Percentiles rank a stretch among this genome's conserved stretches.
These are phyloP conservation scores for Botrytis fabae DNA, from an alignment of 2,329 filamentous ascomycete genomes.

Conservation along the genomic window DNA sequence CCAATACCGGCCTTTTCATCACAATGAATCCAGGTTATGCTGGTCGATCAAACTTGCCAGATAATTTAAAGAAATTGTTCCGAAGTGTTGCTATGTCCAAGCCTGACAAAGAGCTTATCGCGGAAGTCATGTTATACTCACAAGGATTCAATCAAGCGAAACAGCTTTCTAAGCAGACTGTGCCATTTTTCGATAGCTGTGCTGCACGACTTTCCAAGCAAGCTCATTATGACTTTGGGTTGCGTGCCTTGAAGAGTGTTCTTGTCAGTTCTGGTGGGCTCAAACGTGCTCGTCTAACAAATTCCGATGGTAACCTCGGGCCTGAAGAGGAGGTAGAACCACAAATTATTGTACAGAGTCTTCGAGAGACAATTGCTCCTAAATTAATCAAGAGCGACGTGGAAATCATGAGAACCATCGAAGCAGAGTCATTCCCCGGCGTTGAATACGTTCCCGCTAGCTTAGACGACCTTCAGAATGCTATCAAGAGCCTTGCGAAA, in stretches of 20 bases:
- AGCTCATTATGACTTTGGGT: slow-evolving; percentile 97
- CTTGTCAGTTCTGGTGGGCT: slow-evolving; percentile 95
- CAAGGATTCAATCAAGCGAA: slow-evolving; percentile 98
- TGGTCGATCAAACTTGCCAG: slow-evolving; percentile 93
- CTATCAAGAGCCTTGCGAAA: slow-evolving; percentile 78
- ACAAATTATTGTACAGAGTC: slow-evolving; percentile 97
- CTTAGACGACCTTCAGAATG: slow-evolving; percentile 73
- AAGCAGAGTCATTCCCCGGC: slow-evolving; percentile 84
- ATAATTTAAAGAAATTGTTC: slow-evolving; percentile 99
- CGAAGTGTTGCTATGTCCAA: slow-evolving; percentile 99
- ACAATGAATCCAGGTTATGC: slow-evolving; percentile 99
- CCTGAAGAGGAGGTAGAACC: slow-evolving; percentile 80
- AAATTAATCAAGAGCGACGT: slow-evolving; percentile 95
- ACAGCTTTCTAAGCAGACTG: slow-evolving; percentile 87
- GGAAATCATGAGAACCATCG: slow-evolving; percentile 80
- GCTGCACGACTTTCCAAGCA: slow-evolving; percentile 82
- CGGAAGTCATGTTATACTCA: slow-evolving; percentile 99
- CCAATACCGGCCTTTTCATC: slow-evolving; percentile 97
- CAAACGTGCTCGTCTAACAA: slow-evolving; percentile 77
- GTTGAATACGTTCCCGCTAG: slow-evolving; percentile 91
- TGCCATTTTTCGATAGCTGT: slow-evolving; percentile 97
- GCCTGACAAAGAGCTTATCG: slow-evolving; percentile 98
- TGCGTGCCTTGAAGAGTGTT: slow-evolving; percentile 97
- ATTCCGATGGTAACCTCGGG: slow-evolving; percentile 55
- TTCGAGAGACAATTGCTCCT: slow-evolving; percentile 96